phyloP scores from a whole-genome alignment of 148 eudicot species.

The Rhododendron ovatum region DNA sequence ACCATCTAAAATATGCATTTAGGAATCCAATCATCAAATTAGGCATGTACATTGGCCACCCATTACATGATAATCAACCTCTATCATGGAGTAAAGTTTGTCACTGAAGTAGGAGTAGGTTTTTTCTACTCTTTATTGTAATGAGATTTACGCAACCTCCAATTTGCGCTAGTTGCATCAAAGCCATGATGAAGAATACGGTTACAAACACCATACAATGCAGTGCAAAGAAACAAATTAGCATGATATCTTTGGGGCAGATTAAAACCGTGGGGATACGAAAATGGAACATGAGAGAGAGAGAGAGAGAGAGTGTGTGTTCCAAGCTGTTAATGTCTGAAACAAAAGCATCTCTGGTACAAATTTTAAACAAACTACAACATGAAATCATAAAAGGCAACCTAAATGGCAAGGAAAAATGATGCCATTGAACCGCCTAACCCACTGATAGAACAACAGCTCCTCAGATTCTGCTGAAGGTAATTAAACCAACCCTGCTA shows the following conservation, averaged over 20 bases:
- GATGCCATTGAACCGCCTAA: neutral
- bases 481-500: slow-evolving; percentile 9
- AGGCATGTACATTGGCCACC: neutral
- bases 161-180: neutral
- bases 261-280: neutral
- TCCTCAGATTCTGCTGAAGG: neutral
- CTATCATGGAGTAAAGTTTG: neutral
- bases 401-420: neutral
- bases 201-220: neutral
- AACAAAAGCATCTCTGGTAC: slow-evolving; percentile 2
- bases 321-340: neutral
- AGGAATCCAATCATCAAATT: neutral
- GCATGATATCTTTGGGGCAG: neutral
- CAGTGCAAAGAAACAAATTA: neutral
- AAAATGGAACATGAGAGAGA: neutral
- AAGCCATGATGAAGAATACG: neutral
- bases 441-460: neutral
- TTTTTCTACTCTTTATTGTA: neutral
- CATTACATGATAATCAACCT: neutral
- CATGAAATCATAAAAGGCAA: neutral
- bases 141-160: neutral
- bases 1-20: neutral
- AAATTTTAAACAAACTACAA: neutral
- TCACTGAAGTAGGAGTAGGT: neutral
- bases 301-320: neutral